These are phyloP conservation scores for Syzygium jambos DNA, from an alignment of 345 rosid genomes.

Conservation along the genomic window DNA sequence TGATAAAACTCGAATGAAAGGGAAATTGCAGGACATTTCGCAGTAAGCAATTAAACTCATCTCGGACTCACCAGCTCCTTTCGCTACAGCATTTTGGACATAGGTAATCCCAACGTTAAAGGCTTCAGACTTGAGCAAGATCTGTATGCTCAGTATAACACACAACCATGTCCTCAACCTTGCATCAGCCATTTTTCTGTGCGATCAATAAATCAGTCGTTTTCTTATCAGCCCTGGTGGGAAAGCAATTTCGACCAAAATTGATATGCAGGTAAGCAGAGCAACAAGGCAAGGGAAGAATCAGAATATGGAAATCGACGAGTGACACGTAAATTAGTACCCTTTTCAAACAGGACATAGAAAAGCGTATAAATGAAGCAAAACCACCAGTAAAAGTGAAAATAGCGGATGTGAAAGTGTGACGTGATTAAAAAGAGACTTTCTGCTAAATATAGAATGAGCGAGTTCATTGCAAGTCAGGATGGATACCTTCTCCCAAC, in stretches of 20 bases:
- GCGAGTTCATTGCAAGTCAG: neutral
- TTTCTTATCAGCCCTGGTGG: neutral
- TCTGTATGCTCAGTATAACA: slow-evolving; percentile 23
- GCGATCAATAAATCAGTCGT: neutral
- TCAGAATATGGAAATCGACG: neutral
- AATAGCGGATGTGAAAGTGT: neutral
- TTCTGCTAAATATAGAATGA: neutral
- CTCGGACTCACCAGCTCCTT: slow-evolving; percentile 68
- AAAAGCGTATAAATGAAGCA: neutral
- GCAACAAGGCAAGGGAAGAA: neutral
- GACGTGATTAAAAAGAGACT: neutral
- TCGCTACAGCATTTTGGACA: slow-evolving; percentile 55
- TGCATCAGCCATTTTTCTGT: slow-evolving; percentile 37
- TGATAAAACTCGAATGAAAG: neutral
- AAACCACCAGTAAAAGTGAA: neutral
- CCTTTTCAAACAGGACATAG: neutral
- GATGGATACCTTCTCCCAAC: neutral
- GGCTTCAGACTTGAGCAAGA: slow-evolving; percentile 32
- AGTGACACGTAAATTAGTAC: neutral
- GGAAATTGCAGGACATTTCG: neutral
- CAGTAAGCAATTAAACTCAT: neutral
- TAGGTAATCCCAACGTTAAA: slow-evolving; percentile 43
- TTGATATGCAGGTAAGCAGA: neutral
- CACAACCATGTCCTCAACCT: slow-evolving; percentile 31
- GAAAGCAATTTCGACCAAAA: neutral